A percentile compares a stretch with the other conserved stretches of the same genome.
phyloP scores from a whole-genome alignment of 805 yeast genomes.

The Lachancea dasiensis region DNA sequence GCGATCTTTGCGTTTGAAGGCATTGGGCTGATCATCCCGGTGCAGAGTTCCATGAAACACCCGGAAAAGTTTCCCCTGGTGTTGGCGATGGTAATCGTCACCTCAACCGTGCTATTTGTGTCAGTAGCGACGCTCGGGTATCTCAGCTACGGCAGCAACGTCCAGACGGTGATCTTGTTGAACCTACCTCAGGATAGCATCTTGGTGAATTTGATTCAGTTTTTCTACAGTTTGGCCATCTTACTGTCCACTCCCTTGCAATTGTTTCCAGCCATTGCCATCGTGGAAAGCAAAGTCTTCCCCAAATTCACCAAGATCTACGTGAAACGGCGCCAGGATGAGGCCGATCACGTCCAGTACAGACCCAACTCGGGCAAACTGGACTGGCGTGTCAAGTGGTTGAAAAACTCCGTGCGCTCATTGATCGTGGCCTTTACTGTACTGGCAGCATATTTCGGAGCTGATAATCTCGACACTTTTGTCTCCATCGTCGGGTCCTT shows the following conservation, averaged over 20 bases:
- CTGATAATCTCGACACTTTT: slow-evolving; percentile 62
- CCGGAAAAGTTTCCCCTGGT: slow-evolving; percentile 71
- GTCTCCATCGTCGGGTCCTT: slow-evolving; percentile 80
- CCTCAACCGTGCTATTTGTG: slow-evolving; percentile 58
- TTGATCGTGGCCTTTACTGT: slow-evolving; percentile 50
- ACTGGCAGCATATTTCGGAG: slow-evolving; percentile 58
- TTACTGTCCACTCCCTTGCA: slow-evolving; percentile 77
- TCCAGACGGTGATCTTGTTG: slow-evolving; percentile 62
- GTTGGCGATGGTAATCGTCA: slow-evolving; percentile 50
- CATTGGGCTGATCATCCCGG: slow-evolving; percentile 74
- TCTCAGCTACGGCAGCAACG: slow-evolving; percentile 56
- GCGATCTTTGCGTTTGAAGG: slow-evolving; percentile 90
- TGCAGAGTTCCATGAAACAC: slow-evolving; percentile 72
- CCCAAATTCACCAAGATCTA: slow-evolving; percentile 29
- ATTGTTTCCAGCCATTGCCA: slow-evolving; percentile 70
- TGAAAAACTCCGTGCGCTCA: slow-evolving; percentile 54
- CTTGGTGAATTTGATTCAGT: slow-evolving; percentile 57
- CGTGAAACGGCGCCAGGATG: slow-evolving; percentile 14
- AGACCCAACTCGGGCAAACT: slow-evolving; percentile 48
- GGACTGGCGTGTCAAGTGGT: slow-evolving; percentile 52
- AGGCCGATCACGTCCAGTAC: slow-evolving; percentile 15
- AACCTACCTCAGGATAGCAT: slow-evolving; percentile 67
- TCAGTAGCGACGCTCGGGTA: slow-evolving; percentile 65
- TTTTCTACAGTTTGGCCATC: slow-evolving; percentile 69
- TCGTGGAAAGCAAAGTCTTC: slow-evolving; percentile 60